phyloP scores from a whole-genome alignment of 805 yeast species.

The Candida wancherniae region DNA sequence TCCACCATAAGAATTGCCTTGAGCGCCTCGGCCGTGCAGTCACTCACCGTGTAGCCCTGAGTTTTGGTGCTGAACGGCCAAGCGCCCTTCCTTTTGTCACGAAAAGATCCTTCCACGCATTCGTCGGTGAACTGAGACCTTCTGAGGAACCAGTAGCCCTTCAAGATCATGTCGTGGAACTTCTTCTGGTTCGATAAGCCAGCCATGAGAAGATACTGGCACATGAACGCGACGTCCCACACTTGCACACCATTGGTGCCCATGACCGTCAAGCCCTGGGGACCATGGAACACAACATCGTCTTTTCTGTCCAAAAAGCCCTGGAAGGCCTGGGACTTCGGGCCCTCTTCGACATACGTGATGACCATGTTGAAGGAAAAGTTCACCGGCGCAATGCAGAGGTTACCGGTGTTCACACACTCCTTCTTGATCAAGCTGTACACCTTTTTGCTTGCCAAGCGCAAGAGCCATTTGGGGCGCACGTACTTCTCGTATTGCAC shows the following conservation, averaged over 20 bases:
- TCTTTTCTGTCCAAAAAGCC: constrained; percentile 55
- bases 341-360: constrained; percentile 65
- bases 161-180: constrained; percentile 57
- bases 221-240: constrained; percentile 92
- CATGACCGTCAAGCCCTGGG: constrained; percentile 87
- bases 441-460: constrained; percentile 46
- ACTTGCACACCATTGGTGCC: constrained; percentile 98
- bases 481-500: constrained; percentile 63
- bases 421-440: constrained; percentile 71
- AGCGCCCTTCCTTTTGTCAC: constrained; percentile 83
- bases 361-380: constrained; percentile 80
- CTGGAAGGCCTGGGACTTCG: constrained; percentile 55
- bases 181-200: constrained; percentile 70
- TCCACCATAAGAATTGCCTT: constrained; percentile 92
- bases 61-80: constrained; percentile 96
- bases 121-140: constrained; percentile 83
- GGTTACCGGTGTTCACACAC: constrained; percentile 66
- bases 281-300: constrained; percentile 79
- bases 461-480: constrained; percentile 70
- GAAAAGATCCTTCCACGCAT: constrained; percentile 68
- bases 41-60: constrained; percentile 95
- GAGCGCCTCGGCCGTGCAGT: constrained; percentile 93
- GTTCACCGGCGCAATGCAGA: constrained; percentile 92
- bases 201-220: constrained; percentile 76
- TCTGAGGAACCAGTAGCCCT: constrained; percentile 66